phyloP scores from a whole-genome alignment of 1,284 basidiomycete species.

The Entoloma clypeatum region DNA sequence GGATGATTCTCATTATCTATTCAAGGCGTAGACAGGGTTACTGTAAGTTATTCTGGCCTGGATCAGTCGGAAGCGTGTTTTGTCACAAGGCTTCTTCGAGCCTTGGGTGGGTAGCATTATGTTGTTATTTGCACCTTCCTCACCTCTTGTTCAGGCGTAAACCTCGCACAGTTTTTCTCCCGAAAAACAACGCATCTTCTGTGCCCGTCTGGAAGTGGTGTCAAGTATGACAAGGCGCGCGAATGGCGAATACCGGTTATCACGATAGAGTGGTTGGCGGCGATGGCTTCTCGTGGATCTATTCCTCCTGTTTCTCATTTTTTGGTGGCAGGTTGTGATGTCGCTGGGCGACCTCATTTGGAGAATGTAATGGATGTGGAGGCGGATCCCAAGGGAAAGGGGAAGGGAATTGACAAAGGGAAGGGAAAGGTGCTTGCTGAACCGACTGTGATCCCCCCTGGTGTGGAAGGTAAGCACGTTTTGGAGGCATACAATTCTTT shows the following conservation, averaged over 20 bases:
- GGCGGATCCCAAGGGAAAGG: conserved; percentile 21
- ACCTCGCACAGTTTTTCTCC: conserved; percentile 54
- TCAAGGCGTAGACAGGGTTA: conserved; percentile 48
- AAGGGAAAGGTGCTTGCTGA: conserved; percentile 26
- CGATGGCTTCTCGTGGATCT: conserved; percentile 44
- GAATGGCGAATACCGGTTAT: conserved; percentile 69
- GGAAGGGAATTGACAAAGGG: conserved; percentile 22
- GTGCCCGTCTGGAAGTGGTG: conserved; percentile 62
- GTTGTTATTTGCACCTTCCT: conserved; percentile 6
- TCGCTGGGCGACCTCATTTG: not conserved
- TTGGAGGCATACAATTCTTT: too few species aligned
- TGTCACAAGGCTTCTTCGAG: conserved; percentile 57
- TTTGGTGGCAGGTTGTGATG: conserved; percentile 22
- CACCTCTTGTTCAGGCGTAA: conserved; percentile 42
- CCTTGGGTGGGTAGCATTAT: conserved; percentile 45
- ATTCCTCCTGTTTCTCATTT: conserved; percentile 34
- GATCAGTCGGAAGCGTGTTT: conserved; percentile 60
- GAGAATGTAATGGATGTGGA: conserved; percentile 16
- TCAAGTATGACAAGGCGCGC: conserved; percentile 68
- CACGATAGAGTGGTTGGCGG: conserved; percentile 57
- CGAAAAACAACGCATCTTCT: conserved; percentile 65
- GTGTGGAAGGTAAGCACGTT: too few species aligned
- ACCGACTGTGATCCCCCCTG: conserved; percentile 15
- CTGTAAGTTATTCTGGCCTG: conserved; percentile 67
- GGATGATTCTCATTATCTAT: conserved; percentile 9